Evolutionary conservation across 768 basidiomycete genomes (phyloP), one percentile per base, ranked within the genome.

Genomic region (Mycena filopes): DNA sequence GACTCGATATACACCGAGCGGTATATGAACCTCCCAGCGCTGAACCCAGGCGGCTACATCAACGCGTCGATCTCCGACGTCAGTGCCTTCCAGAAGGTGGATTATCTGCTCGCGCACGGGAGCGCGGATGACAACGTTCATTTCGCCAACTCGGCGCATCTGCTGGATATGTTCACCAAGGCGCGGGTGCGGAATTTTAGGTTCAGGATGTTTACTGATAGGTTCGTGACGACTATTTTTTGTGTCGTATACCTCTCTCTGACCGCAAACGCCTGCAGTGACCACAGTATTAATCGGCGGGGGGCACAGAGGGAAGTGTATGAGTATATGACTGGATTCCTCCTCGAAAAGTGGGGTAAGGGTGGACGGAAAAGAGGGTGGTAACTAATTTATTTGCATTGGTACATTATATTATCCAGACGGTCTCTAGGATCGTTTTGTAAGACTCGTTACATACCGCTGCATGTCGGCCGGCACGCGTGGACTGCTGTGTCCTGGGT

Each of bases 51-150:
- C 0, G 98, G 98, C n/a, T 99, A 99, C 80, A 78, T 91, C 70
- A 94, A 91, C 50, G 92, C 93, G 20, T 93, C 94, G 0, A 91
- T 99, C 58, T 89, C 91, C 60, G 89, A 94, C 73, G 95, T 98
- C 51, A 90, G 90, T 12, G 95, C 90, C 4, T 99, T 99, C 83
- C 79, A 86, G 67, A 82, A 92, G 61, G 84, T 90, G 31, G 87
- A 95, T 68, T 99, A 86, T 76, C 76, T 96, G 53, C 87, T 98
- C 56, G 93, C 92, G 12, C 96, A 98, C 72, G 98, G 98, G 31
- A 95, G 90, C 69, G 97, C 91, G 11, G 97, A 99, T 75, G 97
- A 99, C 75, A 99, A 99, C 73, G 96, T 99, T 47, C 98, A 99
- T 78, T 96, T 87, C 72, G 87, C 92, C 41, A 96, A 99, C 79